A percentile compares a stretch with the other conserved stretches of the same genome.
Conservation (phyloP, 768 basidiomycete genomes). For the Candolleomyces aberdarensis region DNA sequence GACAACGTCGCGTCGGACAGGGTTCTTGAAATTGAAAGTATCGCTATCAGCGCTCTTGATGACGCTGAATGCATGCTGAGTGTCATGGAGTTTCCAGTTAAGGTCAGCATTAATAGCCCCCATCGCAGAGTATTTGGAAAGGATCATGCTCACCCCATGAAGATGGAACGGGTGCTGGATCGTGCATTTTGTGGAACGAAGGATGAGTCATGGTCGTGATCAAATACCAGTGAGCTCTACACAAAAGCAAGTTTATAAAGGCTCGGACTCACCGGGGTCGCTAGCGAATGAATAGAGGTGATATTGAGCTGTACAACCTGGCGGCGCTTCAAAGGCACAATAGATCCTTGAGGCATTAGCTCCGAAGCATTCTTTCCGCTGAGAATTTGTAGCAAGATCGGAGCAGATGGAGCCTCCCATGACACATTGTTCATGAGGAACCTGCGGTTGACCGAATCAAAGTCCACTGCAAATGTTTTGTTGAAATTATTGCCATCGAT, state of each 20-base stretch:
- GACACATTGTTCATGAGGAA: constrained; percentile 24
- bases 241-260: too few relatives aligned
- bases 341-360: constrained; percentile 22
- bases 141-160: constrained; percentile 36
- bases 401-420: constrained; percentile 30
- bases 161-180: constrained; percentile 43
- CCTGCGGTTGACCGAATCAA: too few relatives aligned
- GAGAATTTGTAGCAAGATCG: constrained; percentile 45
- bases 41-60: constrained; percentile 37
- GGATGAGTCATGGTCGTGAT: too few relatives aligned
- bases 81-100: too few relatives aligned
- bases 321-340: too few relatives aligned
- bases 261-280: too few relatives aligned
- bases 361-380: constrained; percentile 34
- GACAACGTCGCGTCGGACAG: constrained; percentile 56
- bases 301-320: too few relatives aligned
- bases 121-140: neutral
- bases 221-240: too few relatives aligned
- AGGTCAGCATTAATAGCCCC: neutral
- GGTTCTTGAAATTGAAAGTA: constrained; percentile 45
- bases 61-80: constrained; percentile 35
- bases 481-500: constrained; percentile 37
- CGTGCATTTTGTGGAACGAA: too few relatives aligned
- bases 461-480: constrained; percentile 23
- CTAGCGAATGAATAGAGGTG: too few relatives aligned